Percentiles rank a stretch among this genome's conserved stretches.
Conservation (phyloP, 768 basidiomycete genomes). For the Royoungia palumana region DNA sequence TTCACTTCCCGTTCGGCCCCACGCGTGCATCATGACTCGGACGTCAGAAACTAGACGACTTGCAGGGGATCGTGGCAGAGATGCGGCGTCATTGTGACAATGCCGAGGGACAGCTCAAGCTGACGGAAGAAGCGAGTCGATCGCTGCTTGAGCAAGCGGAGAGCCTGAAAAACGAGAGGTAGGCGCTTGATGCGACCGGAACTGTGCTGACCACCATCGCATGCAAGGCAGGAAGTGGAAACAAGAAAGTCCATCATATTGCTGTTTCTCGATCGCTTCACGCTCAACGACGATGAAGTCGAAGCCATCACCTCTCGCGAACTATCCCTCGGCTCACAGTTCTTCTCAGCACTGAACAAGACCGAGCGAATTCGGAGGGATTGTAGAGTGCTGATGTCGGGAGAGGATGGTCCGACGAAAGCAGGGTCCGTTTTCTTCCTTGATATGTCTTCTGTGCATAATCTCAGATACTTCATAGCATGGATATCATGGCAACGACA, state of each 20-base stretch:
- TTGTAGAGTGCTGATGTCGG: constrained; percentile 82
- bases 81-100: constrained; percentile 85
- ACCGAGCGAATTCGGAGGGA: constrained; percentile 79
- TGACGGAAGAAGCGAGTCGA: constrained; percentile 75
- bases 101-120: constrained; percentile 70
- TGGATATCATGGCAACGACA: constrained; percentile 87
- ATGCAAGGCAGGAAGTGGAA: constrained; percentile 61
- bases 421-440: constrained; percentile 55
- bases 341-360: constrained; percentile 88
- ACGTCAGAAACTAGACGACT: constrained; percentile 72
- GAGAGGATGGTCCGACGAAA: constrained; percentile 73
- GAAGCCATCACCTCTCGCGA: constrained; percentile 77
- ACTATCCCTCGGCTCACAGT: constrained; percentile 63
- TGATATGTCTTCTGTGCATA: not conserved
- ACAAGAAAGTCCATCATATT: constrained; percentile 69
- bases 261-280: constrained; percentile 83
- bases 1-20: not conserved
- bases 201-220: not conserved
- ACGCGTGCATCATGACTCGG: not conserved
- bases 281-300: constrained; percentile 68
- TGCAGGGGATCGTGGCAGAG: constrained; percentile 71
- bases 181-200: constrained; percentile 11
- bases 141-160: constrained; percentile 81
- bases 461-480: constrained; percentile 38
- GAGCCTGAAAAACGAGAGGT: constrained; percentile 73